Evolutionary conservation across 768 basidiomycete genomes (phyloP).

Genomic region (Neoboletus brunneissimus): DNA sequence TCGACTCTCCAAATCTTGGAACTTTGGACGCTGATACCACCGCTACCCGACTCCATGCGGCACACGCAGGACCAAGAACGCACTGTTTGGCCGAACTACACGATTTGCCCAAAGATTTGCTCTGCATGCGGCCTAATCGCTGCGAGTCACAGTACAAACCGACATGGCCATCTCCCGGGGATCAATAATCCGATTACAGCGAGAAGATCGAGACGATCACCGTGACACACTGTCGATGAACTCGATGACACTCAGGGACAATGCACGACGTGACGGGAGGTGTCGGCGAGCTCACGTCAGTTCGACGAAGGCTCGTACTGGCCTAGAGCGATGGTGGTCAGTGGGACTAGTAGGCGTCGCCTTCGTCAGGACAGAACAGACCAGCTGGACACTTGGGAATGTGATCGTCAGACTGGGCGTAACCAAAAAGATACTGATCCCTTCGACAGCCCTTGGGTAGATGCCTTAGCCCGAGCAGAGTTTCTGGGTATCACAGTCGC

Average conservation of each 20-base stretch:
- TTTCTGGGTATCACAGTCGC: slow-evolving; percentile 57
- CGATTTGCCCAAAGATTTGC: slow-evolving; percentile 52
- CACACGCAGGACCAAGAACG: slow-evolving; percentile 23
- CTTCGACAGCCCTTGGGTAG: slow-evolving; percentile 72
- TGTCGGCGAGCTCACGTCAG: slow-evolving; percentile 54
- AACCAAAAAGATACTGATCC: slow-evolving; percentile 54
- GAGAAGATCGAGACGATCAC: slow-evolving; percentile 34
- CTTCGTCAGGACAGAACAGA: no score
- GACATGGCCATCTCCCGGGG: not conserved
- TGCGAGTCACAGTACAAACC: slow-evolving; percentile 65
- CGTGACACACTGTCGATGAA: slow-evolving; percentile 81
- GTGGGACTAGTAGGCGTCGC: not conserved
- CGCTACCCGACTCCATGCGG: no score
- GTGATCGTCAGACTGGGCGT: no score
- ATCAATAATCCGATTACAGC: not conserved
- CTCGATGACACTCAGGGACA: slow-evolving; percentile 56
- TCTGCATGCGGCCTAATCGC: slow-evolving; percentile 52
- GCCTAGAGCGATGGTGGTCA: not conserved
- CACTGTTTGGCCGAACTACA: slow-evolving; percentile 66
- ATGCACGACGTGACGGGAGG: slow-evolving; percentile 67
- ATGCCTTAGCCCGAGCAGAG: slow-evolving; percentile 57
- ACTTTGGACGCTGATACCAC: slow-evolving; percentile 55
- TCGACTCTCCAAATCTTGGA: no score
- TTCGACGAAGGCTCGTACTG: not conserved
- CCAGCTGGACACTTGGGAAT: no score